Conservation (phyloP, 2,329 filamentous ascomycete species). For the Didymellaceae sp. region DNA sequence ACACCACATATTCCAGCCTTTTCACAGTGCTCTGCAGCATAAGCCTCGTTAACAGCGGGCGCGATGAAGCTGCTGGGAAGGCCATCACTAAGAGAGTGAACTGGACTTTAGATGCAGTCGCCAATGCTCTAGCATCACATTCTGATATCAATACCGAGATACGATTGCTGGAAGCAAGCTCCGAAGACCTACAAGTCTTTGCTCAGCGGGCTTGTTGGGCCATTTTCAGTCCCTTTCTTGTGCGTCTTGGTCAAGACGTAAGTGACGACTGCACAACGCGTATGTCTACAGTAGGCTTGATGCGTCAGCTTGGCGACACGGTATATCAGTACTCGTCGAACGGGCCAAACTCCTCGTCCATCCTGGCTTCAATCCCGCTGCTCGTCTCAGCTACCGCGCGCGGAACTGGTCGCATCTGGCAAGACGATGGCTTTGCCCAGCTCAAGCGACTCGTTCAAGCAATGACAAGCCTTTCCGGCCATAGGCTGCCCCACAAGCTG, state of each 20-base stretch:
- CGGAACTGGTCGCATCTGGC: conserved; percentile 45
- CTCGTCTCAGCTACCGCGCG: conserved; percentile 44
- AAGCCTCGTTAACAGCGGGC: conserved; percentile 33
- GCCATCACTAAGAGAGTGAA: conserved; percentile 25
- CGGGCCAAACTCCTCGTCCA: conserved; percentile 28
- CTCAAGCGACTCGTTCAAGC: conserved; percentile 39
- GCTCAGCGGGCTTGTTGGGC: conserved; percentile 39
- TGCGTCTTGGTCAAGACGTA: conserved; percentile 31
- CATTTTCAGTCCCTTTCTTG: conserved; percentile 33
- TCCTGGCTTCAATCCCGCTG: conserved; percentile 33
- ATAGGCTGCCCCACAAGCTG: conserved; percentile 37
- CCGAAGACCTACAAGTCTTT: conserved; percentile 37
- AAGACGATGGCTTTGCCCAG: conserved; percentile 44
- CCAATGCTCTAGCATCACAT: conserved; percentile 33
- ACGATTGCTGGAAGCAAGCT: conserved; percentile 27
- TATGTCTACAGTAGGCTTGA: conserved; percentile 18
- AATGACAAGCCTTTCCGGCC: conserved; percentile 32
- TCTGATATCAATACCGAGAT: conserved; percentile 34
- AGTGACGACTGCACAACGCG: conserved; percentile 5
- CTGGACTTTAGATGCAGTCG: conserved; percentile 33
- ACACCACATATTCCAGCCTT: conserved; percentile 46
- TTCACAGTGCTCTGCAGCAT: conserved; percentile 45
- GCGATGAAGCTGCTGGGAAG: conserved; percentile 24
- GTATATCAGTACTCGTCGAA: conserved; percentile 30
- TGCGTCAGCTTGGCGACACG: conserved; percentile 31